Conservation (phyloP, 148 eudicot genomes). For the Hydrangea macrophylla region DNA sequence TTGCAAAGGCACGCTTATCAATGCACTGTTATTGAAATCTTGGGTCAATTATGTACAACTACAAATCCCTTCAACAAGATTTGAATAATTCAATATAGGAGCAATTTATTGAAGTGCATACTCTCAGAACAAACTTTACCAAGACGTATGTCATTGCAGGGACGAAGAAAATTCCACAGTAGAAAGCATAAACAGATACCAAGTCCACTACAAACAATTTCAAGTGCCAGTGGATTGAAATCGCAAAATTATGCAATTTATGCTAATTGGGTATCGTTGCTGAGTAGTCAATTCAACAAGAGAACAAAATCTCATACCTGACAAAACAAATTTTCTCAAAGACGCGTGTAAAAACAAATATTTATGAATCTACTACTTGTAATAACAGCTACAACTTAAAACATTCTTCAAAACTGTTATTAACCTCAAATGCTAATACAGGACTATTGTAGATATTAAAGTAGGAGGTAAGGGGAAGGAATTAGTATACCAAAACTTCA, state of each 20-base stretch:
- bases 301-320: background rate
- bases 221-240: background rate
- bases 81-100: background rate
- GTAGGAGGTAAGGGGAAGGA: conserved; percentile 6
- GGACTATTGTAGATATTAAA: background rate
- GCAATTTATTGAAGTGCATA: background rate
- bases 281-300: background rate
- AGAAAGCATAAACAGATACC: background rate
- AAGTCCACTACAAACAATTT: too few relatives aligned
- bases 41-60: background rate
- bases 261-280: background rate
- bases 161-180: too few relatives aligned
- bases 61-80: background rate
- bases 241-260: background rate
- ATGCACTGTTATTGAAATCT: too few relatives aligned
- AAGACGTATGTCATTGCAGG: background rate
- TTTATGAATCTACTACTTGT: background rate
- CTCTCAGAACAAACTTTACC: background rate
- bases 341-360: background rate
- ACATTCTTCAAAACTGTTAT: background rate
- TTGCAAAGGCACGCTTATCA: background rate
- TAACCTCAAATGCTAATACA: background rate
- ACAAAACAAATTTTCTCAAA: background rate
- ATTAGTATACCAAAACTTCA: conserved; percentile 80
- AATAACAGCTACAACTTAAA: background rate